Evolutionary conservation across 2,329 filamentous ascomycete species (phyloP).

Genomic region (Coleophoma eucalyptorum): DNA sequence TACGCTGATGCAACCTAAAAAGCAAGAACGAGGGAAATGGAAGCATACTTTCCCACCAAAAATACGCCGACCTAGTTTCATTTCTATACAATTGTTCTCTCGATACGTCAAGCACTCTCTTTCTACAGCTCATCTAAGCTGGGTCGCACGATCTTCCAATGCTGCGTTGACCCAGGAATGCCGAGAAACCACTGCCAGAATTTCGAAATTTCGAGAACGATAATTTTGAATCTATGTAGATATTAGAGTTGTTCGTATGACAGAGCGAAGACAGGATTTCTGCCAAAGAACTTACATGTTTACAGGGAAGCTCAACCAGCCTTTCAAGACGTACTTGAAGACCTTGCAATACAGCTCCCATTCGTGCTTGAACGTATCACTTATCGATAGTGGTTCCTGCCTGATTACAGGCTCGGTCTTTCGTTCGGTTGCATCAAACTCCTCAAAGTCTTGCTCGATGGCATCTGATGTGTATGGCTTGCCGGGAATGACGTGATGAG

Average conservation of each 20-base stretch:
- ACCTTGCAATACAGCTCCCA: slow-evolving; percentile 57
- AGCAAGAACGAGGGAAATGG: too few species aligned
- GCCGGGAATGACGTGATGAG: slow-evolving; percentile 33
- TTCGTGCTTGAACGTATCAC: slow-evolving; percentile 62
- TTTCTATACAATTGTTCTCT: too few species aligned
- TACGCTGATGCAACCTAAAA: too few species aligned
- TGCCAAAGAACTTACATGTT: slow-evolving; percentile 56
- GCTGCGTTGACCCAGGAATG: slow-evolving; percentile 50
- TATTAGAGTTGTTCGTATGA: neutral
- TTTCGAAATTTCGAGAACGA: slow-evolving; percentile 47
- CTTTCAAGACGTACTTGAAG: slow-evolving; percentile 60
- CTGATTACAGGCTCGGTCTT: slow-evolving; percentile 10
- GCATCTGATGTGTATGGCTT: slow-evolving; percentile 26
- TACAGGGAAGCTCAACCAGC: slow-evolving; percentile 67
- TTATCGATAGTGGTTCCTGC: slow-evolving; percentile 15
- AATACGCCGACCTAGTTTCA: too few species aligned
- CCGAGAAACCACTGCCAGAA: slow-evolving; percentile 62
- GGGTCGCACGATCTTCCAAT: slow-evolving; percentile 39
- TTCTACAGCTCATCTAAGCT: slow-evolving; percentile 35
- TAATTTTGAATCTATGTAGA: slow-evolving; percentile 43
- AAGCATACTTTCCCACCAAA: too few species aligned
- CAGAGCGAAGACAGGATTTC: too few species aligned
- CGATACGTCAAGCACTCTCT: too few species aligned
- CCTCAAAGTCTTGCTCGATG: slow-evolving; percentile 37
- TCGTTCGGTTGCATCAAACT: slow-evolving; percentile 26